Evolutionary conservation across 192 early-diverging fungal species (phyloP).

Genomic region (Pilobolus umbonatus): DNA sequence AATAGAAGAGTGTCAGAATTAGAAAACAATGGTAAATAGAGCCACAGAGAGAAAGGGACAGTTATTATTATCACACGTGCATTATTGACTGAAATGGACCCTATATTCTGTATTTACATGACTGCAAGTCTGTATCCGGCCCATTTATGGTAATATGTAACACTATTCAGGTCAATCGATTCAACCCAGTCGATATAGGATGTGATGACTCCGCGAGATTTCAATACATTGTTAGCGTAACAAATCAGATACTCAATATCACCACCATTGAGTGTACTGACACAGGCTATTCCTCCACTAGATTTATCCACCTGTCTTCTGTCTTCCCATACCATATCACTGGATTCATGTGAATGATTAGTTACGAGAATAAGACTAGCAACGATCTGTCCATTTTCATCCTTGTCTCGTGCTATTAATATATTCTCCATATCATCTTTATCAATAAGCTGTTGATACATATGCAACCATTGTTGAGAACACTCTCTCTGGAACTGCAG

Average conservation of each 20-base stretch:
- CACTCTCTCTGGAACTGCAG: constrained; percentile 27
- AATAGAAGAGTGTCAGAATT: background rate
- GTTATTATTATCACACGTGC: constrained; percentile 17
- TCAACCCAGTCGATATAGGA: constrained; percentile 39
- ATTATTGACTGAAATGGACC: constrained; percentile 7
- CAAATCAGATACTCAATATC: constrained; percentile 35
- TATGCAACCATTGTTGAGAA: constrained; percentile 32
- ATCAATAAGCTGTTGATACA: constrained; percentile 31
- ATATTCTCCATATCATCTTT: constrained; percentile 34
- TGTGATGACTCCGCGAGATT: constrained; percentile 26
- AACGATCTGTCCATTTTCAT: constrained; percentile 18
- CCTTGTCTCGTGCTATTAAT: constrained; percentile 25
- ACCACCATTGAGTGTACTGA: constrained; percentile 33
- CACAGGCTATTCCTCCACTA: constrained; percentile 41
- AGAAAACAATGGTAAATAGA: background rate
- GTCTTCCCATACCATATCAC: constrained; percentile 31
- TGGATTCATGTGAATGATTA: constrained; percentile 20
- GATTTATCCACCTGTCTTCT: too few species aligned
- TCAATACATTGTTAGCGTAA: constrained; percentile 31
- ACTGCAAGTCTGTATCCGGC: constrained; percentile 3
- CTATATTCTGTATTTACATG: background rate
- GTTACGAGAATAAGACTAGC: constrained; percentile 20
- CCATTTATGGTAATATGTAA: constrained; percentile 29
- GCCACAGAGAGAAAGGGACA: background rate
- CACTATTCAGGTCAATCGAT: constrained; percentile 24